phyloP scores from a whole-genome alignment of 225 moss, liverwort and hornwort genomes.

The Sphagnum contortum region DNA sequence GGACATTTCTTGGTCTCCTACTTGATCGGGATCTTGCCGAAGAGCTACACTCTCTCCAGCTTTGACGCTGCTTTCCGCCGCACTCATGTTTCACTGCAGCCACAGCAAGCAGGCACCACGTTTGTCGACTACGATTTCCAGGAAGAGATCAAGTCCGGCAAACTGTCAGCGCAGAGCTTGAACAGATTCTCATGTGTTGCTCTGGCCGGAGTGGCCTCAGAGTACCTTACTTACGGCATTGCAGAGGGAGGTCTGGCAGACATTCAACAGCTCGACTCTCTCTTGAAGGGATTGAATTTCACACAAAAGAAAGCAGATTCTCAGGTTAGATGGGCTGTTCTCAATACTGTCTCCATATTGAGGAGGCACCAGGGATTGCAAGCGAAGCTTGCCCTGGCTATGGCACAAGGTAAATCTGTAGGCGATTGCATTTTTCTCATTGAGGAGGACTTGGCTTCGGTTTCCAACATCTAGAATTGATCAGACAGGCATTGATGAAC shows the following conservation, averaged over 20 bases:
- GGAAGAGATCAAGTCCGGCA: conserved; percentile 63
- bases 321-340: conserved; percentile 96
- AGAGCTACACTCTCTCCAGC: conserved; percentile 85
- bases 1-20: conserved; percentile 95
- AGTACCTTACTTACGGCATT: conserved; percentile 72
- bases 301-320: conserved; percentile 92
- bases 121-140: conserved; percentile 94
- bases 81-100: conserved; percentile 58
- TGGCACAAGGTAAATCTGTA: conserved; percentile 67
- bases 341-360: conserved; percentile 80
- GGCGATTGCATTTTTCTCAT: conserved; percentile 73
- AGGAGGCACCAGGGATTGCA: conserved; percentile 63
- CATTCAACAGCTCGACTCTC: conserved; percentile 75
- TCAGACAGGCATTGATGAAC: no score
- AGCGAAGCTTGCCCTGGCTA: conserved; percentile 61
- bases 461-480: conserved; percentile 31
- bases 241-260: conserved; percentile 92
- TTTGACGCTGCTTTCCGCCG: conserved; percentile 54
- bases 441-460: conserved; percentile 58
- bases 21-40: conserved; percentile 89
- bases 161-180: conserved; percentile 52
- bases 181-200: conserved; percentile 92
- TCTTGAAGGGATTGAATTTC: conserved; percentile 71
- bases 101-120: conserved; percentile 83
- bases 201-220: conserved; percentile 85